A percentile compares a stretch with the other conserved stretches of the same genome.
Evolutionary conservation across 768 basidiomycete species (phyloP).

Genomic region (Trametes gibbosa): DNA sequence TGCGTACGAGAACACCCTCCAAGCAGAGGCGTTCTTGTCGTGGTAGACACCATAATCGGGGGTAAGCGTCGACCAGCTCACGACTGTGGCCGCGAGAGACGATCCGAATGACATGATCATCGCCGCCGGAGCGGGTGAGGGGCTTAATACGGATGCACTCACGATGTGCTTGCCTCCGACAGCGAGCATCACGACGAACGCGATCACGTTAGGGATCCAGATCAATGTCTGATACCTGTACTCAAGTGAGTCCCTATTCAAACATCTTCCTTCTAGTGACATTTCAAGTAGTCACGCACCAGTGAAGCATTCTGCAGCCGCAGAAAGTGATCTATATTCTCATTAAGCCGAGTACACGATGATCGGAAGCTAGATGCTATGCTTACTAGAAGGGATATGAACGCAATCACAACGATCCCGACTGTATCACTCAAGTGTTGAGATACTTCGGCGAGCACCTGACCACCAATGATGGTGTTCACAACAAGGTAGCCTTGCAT

Average conservation of each 20-base stretch:
- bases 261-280: background rate
- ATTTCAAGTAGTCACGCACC: conserved; percentile 20
- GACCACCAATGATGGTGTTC: conserved; percentile 48
- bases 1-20: conserved; percentile 41
- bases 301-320: conserved; percentile 34
- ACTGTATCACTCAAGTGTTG: conserved; percentile 27
- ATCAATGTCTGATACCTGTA: conserved; percentile 36
- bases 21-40: conserved; percentile 25
- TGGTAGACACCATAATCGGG: conserved; percentile 54
- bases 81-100: conserved; percentile 40
- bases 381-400: conserved; percentile 35
- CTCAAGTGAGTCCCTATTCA: background rate
- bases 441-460: conserved; percentile 42
- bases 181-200: conserved; percentile 37
- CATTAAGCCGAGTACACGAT: background rate
- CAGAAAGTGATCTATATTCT: conserved; percentile 31
- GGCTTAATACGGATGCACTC: conserved; percentile 16
- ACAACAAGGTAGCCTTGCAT: conserved; percentile 48
- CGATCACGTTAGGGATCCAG: conserved; percentile 40
- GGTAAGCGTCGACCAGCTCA: conserved; percentile 41
- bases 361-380: background rate
- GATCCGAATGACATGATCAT: conserved; percentile 43
- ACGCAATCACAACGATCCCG: conserved; percentile 43
- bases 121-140: conserved; percentile 30
- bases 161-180: conserved; percentile 36